These are phyloP conservation scores for Exophiala xenobiotica DNA, from an alignment of 2,329 filamentous ascomycete genomes.

Conservation along the genomic window DNA sequence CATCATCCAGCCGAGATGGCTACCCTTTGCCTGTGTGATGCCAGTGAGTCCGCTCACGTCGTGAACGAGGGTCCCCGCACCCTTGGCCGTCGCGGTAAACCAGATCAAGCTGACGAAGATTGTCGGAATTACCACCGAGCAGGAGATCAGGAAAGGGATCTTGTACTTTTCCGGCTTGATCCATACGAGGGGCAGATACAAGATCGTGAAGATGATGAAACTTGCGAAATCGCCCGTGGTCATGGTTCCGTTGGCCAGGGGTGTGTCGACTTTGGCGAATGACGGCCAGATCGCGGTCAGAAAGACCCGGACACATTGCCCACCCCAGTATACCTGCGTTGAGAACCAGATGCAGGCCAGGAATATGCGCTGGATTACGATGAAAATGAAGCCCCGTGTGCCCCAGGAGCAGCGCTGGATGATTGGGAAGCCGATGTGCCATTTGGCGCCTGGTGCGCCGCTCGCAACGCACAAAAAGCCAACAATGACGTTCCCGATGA, in stretches of 20 bases:
- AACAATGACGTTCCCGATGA: slow-evolving; percentile 28
- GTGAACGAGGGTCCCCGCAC: slow-evolving; percentile 21
- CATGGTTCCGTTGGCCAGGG: slow-evolving; percentile 44
- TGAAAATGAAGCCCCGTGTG: slow-evolving; percentile 28
- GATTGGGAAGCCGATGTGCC: slow-evolving; percentile 33
- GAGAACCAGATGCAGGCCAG: slow-evolving; percentile 28
- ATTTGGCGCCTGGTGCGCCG: slow-evolving; percentile 30
- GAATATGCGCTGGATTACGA: slow-evolving; percentile 25
- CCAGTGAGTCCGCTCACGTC: slow-evolving; percentile 13
- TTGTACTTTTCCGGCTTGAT: slow-evolving; percentile 30
- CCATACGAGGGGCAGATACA: slow-evolving; percentile 45
- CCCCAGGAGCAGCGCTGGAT: slow-evolving; percentile 29
- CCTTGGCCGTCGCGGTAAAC: slow-evolving; percentile 22
- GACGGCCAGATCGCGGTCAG: slow-evolving; percentile 16
- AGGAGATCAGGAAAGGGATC: slow-evolving; percentile 17
- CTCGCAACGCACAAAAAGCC: slow-evolving; percentile 23
- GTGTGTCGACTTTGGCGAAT: slow-evolving; percentile 31
- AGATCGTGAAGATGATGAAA: slow-evolving; percentile 45
- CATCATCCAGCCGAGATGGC: slow-evolving; percentile 18
- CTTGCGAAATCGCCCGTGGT: slow-evolving; percentile 43
- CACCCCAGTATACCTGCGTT: slow-evolving; percentile 16
- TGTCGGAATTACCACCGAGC: slow-evolving; percentile 11
- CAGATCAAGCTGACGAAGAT: slow-evolving; percentile 20
- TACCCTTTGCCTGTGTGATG: slow-evolving; percentile 14
- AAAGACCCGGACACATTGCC: slow-evolving; percentile 14